Percentiles rank a stretch among this genome's conserved stretches.
Evolutionary conservation across 2,329 filamentous ascomycete species (phyloP).

Genomic region (Aspergillus sp.): DNA sequence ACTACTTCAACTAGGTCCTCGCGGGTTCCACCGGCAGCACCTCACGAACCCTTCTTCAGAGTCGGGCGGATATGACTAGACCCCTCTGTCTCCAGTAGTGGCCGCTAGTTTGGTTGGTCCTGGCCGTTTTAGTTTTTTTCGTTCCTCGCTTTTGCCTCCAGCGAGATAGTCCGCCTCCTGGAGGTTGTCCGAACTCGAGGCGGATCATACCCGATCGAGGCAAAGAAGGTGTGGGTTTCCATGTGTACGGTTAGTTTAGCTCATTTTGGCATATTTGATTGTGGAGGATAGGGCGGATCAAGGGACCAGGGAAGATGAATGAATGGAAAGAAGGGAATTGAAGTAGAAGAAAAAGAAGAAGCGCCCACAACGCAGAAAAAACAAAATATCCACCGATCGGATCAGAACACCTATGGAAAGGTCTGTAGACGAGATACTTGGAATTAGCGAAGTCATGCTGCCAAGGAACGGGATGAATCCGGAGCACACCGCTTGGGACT

Average conservation of each 20-base stretch:
- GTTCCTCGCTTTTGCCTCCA: conserved; percentile 1
- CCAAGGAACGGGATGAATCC: background rate
- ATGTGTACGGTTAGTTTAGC: background rate
- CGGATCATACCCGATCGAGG: conserved; percentile 5
- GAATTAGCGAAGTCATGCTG: background rate
- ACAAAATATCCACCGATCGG: background rate
- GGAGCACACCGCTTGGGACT: background rate
- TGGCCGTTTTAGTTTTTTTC: background rate
- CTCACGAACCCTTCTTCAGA: conserved; percentile 15
- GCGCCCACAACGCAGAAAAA: background rate
- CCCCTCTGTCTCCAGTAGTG: conserved; percentile 5
- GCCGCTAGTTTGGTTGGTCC: conserved; percentile 4
- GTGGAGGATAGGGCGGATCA: background rate
- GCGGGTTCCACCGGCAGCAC: conserved; percentile 12
- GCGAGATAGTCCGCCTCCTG: background rate
- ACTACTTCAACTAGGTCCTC: conserved; percentile 9
- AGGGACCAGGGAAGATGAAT: background rate
- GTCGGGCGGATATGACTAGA: background rate
- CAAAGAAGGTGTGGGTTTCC: background rate
- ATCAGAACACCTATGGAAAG: background rate
- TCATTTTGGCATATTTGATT: background rate
- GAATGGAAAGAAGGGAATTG: background rate
- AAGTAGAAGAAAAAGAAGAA: background rate
- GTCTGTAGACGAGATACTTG: background rate
- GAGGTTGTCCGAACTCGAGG: conserved; percentile 6